A percentile compares a stretch with the other conserved stretches of the same genome.
phyloP scores from a whole-genome alignment of 2,329 filamentous ascomycete species.

The Pseudogymnoascus sp. region DNA sequence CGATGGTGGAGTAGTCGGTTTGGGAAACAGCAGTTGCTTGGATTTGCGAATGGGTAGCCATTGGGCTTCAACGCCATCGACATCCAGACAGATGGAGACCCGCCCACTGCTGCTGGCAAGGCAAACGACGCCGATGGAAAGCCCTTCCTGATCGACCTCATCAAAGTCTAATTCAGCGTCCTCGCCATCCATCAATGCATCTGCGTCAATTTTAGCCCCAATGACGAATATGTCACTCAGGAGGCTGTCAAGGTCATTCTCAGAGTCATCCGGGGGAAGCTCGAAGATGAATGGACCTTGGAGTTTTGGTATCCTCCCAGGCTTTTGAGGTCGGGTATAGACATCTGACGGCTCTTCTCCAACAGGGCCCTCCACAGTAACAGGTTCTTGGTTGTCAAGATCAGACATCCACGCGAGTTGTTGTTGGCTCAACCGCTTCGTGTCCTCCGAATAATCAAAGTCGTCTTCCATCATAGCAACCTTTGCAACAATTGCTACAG shows the following conservation, averaged over 20 bases:
- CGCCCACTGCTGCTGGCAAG: slow-evolving; percentile 55
- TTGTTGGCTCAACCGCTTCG: slow-evolving; percentile 54
- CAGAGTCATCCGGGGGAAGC: slow-evolving; percentile 39
- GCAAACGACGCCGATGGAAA: slow-evolving; percentile 54
- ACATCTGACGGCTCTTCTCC: slow-evolving; percentile 48
- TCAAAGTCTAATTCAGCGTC: slow-evolving; percentile 54
- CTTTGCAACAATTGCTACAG: slow-evolving; percentile 74
- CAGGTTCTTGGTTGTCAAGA: slow-evolving; percentile 55
- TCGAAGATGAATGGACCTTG: slow-evolving; percentile 57
- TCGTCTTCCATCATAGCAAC: slow-evolving; percentile 57
- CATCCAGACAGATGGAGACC: slow-evolving; percentile 53
- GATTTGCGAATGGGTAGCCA: slow-evolving; percentile 53
- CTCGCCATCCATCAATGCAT: slow-evolving; percentile 56
- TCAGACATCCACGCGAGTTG: slow-evolving; percentile 63
- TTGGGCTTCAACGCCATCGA: slow-evolving; percentile 57
- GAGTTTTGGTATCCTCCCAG: slow-evolving; percentile 51
- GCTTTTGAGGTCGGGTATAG: slow-evolving; percentile 49
- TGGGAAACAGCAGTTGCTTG: slow-evolving; percentile 34
- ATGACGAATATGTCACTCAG: slow-evolving; percentile 57
- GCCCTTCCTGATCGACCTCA: slow-evolving; percentile 49
- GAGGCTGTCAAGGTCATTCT: slow-evolving; percentile 49
- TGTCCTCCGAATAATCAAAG: slow-evolving; percentile 42
- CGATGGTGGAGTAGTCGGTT: slow-evolving; percentile 36
- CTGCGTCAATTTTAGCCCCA: slow-evolving; percentile 53
- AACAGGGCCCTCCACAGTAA: slow-evolving; percentile 41